Base-by-base conservation (phyloP, 73 alveolate species). In the Blepharisma japonicum region DNA sequence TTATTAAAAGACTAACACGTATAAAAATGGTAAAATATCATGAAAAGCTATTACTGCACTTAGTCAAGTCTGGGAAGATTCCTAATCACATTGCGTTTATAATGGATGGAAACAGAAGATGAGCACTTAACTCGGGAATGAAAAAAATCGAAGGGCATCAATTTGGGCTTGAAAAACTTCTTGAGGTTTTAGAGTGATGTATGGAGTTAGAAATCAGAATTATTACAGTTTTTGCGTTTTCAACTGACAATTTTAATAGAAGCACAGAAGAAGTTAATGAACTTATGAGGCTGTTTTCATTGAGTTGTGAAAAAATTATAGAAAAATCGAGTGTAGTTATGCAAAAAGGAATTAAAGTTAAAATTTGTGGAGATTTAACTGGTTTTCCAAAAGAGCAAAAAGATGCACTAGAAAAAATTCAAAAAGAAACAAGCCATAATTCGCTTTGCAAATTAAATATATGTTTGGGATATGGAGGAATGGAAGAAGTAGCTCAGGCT, bases 101-200 rank as follows among this genome's bases (percentile, higher is more conserved):
- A 11, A 79, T 79, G 86, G 86, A 79, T 42, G 86, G 86, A 6
- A 79, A 79, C 45, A 39, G 86, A n/a, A 39, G 86, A 61, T 79
- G 48, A 6, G 86, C 86, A 5, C 38, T 49, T 6, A 61, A 42
- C 25, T 32, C 80, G 8, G 81, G 81, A 14, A 68, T 66, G 79
- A 9, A 79, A 25, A 79, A 79, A 42, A 27, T 54, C 20, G 74
- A 79, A 23, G 86, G 86, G 23, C 86, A 79, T 55, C 39, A 9
- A n/a, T 79, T 55, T 6, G 86, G 86, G 45, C 71, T 79, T 68
- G 23, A 47, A 14, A 79, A 68, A 45, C 61, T 79, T 8, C 27
- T 54, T 8, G 82, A 68, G 56, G 80, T 68, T 11, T 38, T 68
- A 39, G 85, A 79, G 55, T 79, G 86, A 86, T 79, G 86, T 27